Conservation (phyloP, 2,329 filamentous ascomycete species). For the Phaeosphaeriaceae sp. region DNA sequence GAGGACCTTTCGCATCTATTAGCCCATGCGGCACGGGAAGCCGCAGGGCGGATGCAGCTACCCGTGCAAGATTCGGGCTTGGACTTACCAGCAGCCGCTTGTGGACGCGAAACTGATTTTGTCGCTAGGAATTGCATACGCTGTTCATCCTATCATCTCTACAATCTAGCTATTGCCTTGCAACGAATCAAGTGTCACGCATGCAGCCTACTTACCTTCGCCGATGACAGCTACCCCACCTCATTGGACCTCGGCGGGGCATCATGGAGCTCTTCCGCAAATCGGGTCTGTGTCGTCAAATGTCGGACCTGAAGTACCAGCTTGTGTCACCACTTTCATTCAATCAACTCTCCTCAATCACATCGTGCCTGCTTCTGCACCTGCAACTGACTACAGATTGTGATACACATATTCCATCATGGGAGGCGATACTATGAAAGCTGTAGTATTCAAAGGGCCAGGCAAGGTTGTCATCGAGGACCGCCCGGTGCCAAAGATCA, state of each 20-base stretch:
- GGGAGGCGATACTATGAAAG: slow-evolving; percentile 70
- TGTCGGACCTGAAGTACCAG: slow-evolving; percentile 5
- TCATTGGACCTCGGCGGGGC: slow-evolving; percentile 32
- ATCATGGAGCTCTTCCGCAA: slow-evolving; percentile 14
- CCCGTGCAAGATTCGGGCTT: not conserved
- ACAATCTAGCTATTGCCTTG: not conserved
- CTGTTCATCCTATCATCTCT: not conserved
- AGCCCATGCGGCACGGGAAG: not conserved
- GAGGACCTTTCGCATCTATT: not conserved
- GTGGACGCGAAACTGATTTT: not conserved
- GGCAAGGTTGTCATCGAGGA: slow-evolving; percentile 78
- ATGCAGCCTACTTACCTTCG: slow-evolving; percentile 14
- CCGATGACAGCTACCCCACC: slow-evolving; percentile 24
- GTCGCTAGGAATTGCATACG: not conserved
- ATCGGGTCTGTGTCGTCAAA: slow-evolving; percentile 16
- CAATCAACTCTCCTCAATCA: not conserved
- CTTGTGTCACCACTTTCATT: not conserved
- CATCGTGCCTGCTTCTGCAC: not conserved
- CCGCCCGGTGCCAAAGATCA: slow-evolving; percentile 76
- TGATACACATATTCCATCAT: slow-evolving; percentile 14
- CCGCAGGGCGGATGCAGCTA: not conserved
- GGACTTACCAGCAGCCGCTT: not conserved
- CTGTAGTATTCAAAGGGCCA: slow-evolving; percentile 85
- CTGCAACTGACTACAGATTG: not conserved
- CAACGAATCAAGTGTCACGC: not conserved